Percentiles rank a stretch among this genome's conserved stretches.
Evolutionary conservation across 2,329 filamentous ascomycete genomes (phyloP).

Genomic region (Sclerotinia subarctica): DNA sequence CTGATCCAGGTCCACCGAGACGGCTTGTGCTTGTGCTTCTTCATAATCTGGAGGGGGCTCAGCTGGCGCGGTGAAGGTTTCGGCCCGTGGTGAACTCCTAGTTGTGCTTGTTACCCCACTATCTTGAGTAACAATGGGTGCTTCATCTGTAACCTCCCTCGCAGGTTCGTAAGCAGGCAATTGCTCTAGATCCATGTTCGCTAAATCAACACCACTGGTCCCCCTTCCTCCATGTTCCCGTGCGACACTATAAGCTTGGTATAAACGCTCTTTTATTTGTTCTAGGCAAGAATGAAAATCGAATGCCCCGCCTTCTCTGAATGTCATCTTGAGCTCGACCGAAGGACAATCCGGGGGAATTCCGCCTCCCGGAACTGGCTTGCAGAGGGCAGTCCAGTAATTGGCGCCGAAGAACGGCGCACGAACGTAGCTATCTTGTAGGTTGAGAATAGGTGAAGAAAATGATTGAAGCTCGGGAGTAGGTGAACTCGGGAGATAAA

Average conservation of each 20-base stretch:
- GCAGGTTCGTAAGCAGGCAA: conserved; percentile 79
- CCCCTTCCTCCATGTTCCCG: conserved; percentile 60
- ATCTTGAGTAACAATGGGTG: conserved; percentile 27
- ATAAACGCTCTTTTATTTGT: conserved; percentile 76
- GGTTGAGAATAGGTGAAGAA: conserved; percentile 80
- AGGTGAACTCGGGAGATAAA: conserved; percentile 76
- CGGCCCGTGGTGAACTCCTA: conserved; percentile 21
- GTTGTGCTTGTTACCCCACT: conserved; percentile 25
- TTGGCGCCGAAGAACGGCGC: conserved; percentile 93
- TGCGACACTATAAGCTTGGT: conserved; percentile 75
- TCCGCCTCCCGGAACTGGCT: conserved; percentile 78
- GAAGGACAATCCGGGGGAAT: conserved; percentile 71
- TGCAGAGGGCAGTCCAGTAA: conserved; percentile 78
- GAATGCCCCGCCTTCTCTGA: conserved; percentile 92
- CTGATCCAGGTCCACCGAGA: conserved; percentile 58
- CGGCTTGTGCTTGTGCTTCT: conserved; percentile 74
- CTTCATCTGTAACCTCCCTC: conserved; percentile 28
- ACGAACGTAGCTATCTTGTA: conserved; percentile 80
- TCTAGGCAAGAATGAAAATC: conserved; percentile 85
- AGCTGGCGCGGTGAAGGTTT: conserved; percentile 46
- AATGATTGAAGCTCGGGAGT: conserved; percentile 75
- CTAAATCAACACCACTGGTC: conserved; percentile 48
- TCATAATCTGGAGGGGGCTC: conserved; percentile 91
- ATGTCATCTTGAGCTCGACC: conserved; percentile 79
- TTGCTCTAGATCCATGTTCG: conserved; percentile 76